Percentiles rank a stretch among this genome's conserved stretches.
These are phyloP conservation scores for Cyanodermella asteris DNA, from an alignment of 2,329 filamentous ascomycete species.

Conservation along the genomic window DNA sequence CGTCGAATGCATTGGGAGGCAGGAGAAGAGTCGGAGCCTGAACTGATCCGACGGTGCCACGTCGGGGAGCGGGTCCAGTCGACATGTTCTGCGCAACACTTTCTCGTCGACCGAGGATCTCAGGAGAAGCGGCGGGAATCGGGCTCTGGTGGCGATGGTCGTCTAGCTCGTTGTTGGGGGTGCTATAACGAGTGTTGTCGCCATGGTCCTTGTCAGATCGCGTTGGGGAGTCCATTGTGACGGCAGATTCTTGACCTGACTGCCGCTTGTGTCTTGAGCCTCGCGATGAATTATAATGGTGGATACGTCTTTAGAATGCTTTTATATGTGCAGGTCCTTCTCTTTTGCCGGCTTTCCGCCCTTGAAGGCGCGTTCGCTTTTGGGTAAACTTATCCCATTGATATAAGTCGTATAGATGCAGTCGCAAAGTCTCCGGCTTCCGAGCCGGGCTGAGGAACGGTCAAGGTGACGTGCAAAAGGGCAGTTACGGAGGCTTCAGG, in stretches of 20 bases:
- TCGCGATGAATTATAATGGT: too few species aligned
- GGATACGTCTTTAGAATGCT: too few species aligned
- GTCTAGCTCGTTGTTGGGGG: constrained; percentile 47
- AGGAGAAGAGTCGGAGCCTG: too few species aligned
- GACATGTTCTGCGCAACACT: too few species aligned
- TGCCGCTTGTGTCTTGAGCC: constrained; percentile 16
- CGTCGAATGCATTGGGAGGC: too few species aligned
- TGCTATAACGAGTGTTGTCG: constrained; percentile 41
- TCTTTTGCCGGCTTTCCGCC: background rate
- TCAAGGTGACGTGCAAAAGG: constrained; percentile 17
- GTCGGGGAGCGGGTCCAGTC: too few species aligned
- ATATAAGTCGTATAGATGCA: background rate
- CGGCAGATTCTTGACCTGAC: constrained; percentile 7
- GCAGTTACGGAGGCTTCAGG: constrained; percentile 93
- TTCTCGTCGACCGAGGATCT: too few species aligned
- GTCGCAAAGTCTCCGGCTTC: background rate
- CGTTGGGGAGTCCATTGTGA: constrained; percentile 30
- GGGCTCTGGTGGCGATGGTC: constrained; percentile 63
- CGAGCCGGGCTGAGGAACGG: too few species aligned
- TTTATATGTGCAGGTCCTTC: too few species aligned
- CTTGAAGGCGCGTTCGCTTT: background rate
- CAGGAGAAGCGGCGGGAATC: too few species aligned
- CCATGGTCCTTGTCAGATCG: constrained; percentile 44
- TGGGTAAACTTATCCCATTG: too few species aligned
- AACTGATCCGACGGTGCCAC: too few species aligned